These are phyloP conservation scores for Gossypium raimondii DNA, from an alignment of 345 rosid species.

Conservation along the genomic window DNA sequence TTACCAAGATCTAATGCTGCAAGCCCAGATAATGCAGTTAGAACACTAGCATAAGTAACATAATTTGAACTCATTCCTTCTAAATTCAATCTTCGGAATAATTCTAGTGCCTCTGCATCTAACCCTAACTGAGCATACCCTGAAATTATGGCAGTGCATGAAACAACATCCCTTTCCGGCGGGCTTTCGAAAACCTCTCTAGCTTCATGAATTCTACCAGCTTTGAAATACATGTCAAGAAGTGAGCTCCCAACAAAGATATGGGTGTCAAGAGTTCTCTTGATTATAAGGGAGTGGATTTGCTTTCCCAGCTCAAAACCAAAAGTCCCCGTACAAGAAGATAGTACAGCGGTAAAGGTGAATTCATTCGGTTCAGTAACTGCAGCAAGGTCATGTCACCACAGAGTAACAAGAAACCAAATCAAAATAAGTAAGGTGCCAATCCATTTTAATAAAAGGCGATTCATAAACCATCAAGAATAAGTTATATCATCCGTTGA, in stretches of 20 bases:
- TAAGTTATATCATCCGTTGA: background rate
- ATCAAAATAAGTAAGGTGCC: background rate
- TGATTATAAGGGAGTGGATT: conserved; percentile 61
- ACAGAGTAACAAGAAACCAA: conserved; percentile 14
- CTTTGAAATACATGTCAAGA: conserved; percentile 93
- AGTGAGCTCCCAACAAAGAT: conserved; percentile 90
- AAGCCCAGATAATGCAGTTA: conserved; percentile 80
- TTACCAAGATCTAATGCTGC: conserved; percentile 75
- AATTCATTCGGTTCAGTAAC: conserved; percentile 70
- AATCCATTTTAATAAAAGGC: background rate
- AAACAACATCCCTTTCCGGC: conserved; percentile 89
- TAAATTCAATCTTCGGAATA: conserved; percentile 52
- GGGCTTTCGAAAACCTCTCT: conserved; percentile 60
- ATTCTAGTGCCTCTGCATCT: conserved; percentile 70
- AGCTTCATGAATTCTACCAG: conserved; percentile 75
- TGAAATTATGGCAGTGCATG: conserved; percentile 85
- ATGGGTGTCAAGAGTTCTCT: conserved; percentile 51
- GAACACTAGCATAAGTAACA: conserved; percentile 76
- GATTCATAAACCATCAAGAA: background rate
- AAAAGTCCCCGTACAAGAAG: conserved; percentile 53
- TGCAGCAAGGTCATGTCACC: conserved; percentile 26
- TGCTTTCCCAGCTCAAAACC: conserved; percentile 65
- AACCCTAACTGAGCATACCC: conserved; percentile 86
- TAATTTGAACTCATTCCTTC: conserved; percentile 80
- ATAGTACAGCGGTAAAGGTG: conserved; percentile 67